phyloP scores from a whole-genome alignment of 1,284 basidiomycete genomes.

The Cutaneotrichosporon mucoides region DNA sequence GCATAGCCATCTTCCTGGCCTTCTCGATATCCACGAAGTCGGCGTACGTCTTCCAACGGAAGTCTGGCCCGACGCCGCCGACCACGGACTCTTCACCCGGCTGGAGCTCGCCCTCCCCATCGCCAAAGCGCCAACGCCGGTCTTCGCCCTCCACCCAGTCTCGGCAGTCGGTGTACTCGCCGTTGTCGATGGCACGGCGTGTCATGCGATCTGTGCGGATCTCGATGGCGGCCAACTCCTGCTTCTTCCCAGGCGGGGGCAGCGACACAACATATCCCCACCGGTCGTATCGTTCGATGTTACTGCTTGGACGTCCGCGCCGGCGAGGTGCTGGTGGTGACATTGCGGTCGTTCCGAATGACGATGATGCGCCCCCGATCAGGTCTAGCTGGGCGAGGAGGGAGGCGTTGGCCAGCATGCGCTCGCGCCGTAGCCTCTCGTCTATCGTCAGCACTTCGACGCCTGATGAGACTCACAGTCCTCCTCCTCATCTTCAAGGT shows the following conservation, averaged over 20 bases:
- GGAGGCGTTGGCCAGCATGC: slow-evolving; percentile 10
- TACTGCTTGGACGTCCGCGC: not conserved
- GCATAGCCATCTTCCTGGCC: not conserved
- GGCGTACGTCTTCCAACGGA: slow-evolving; percentile 8
- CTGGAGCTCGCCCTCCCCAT: slow-evolving; percentile 16
- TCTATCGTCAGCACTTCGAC: slow-evolving; percentile 8
- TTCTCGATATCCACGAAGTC: not conserved
- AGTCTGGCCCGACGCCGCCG: slow-evolving; percentile 25
- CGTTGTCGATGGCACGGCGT: slow-evolving; percentile 25
- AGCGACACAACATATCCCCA: slow-evolving; percentile 31
- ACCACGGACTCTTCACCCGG: slow-evolving; percentile 20
- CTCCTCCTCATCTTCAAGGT: not conserved
- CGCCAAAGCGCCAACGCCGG: slow-evolving; percentile 32
- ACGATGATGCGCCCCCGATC: not conserved
- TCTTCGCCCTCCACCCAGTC: slow-evolving; percentile 29
- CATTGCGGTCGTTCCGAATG: not conserved
- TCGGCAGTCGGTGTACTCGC: slow-evolving; percentile 31
- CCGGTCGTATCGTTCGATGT: slow-evolving; percentile 17
- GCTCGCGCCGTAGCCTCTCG: slow-evolving; percentile 6
- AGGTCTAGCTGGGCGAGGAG: slow-evolving; percentile 9
- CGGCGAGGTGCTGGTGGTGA: not conserved
- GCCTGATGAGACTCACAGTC: not conserved
- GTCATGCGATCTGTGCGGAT: slow-evolving; percentile 27
- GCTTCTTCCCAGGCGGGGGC: slow-evolving; percentile 26
- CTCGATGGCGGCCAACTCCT: slow-evolving; percentile 37